phyloP scores from a whole-genome alignment of 192 early-diverging fungal species.

The Phlyctochytrium bullatum region DNA sequence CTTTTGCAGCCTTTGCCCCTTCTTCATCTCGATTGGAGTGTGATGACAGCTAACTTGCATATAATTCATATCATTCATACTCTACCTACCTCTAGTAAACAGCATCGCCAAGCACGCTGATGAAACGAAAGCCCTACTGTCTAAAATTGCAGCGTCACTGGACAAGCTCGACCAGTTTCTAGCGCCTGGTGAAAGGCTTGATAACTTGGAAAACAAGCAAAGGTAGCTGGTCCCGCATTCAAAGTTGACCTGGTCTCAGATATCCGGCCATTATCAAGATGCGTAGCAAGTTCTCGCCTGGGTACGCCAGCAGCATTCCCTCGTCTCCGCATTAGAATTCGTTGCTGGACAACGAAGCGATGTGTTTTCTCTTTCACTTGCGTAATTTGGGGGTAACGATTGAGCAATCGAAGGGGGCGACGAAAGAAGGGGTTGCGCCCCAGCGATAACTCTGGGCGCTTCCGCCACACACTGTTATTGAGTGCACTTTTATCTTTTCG shows the following conservation, averaged over 20 bases:
- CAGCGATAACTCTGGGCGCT: too few species aligned
- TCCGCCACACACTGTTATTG: too few species aligned
- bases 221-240: conserved; percentile 3
- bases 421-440: too few species aligned
- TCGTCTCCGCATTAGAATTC: conserved; percentile 2
- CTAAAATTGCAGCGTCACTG: conserved; percentile 16
- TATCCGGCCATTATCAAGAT: background rate
- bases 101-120: conserved; percentile 24
- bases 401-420: too few species aligned
- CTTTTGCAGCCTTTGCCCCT: background rate
- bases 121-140: conserved; percentile 8
- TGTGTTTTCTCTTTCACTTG: too few species aligned
- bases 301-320: background rate
- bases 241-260: background rate
- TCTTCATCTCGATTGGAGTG: background rate
- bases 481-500: too few species aligned
- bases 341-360: too few species aligned
- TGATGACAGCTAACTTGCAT: background rate
- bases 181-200: conserved; percentile 18
- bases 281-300: background rate
- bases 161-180: conserved; percentile 32
- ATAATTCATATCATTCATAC: too few species aligned
- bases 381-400: too few species aligned
- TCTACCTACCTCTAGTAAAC: conserved; percentile 22
- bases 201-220: conserved; percentile 14